Evolutionary conservation across 805 yeast species (phyloP).

Genomic region (Starmerella vitae): DNA sequence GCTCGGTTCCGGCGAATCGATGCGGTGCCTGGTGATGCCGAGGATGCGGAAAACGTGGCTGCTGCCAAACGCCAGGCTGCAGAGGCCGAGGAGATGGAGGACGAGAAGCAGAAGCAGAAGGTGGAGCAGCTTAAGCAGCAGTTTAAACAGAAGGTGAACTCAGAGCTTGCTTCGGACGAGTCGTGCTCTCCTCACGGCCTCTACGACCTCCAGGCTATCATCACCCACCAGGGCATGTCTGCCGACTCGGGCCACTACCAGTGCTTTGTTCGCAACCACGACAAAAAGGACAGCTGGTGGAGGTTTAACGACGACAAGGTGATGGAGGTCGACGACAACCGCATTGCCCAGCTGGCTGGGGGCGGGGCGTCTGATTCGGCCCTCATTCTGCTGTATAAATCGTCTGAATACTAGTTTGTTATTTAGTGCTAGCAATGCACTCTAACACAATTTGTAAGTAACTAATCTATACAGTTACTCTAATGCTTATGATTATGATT

Average conservation of each 20-base stretch:
- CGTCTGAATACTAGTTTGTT: slow-evolving; percentile 42
- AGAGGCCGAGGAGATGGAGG: slow-evolving; percentile 13
- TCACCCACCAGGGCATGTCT: slow-evolving; percentile 88
- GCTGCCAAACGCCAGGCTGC: slow-evolving; percentile 16
- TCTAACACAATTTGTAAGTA: too few relatives aligned
- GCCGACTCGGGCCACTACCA: slow-evolving; percentile 98
- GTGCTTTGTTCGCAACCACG: slow-evolving; percentile 61
- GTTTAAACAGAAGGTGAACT: slow-evolving; percentile 28
- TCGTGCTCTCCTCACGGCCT: slow-evolving; percentile 81
- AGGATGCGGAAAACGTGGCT: slow-evolving; percentile 24
- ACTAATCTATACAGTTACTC: slow-evolving; percentile 1
- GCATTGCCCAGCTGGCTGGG: slow-evolving; percentile 76
- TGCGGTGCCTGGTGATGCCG: slow-evolving; percentile 23
- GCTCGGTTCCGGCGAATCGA: slow-evolving; percentile 34
- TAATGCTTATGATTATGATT: too few relatives aligned
- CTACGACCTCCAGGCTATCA: slow-evolving; percentile 67
- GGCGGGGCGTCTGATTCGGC: slow-evolving; percentile 98
- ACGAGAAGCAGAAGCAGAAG: slow-evolving; percentile 14
- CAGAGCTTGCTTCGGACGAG: slow-evolving; percentile 29
- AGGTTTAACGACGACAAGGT: slow-evolving; percentile 90
- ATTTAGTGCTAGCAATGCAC: too few relatives aligned
- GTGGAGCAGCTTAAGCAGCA: slow-evolving; percentile 21
- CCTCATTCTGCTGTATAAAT: slow-evolving; percentile 71
- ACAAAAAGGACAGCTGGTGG: slow-evolving; percentile 70
- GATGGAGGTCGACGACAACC: slow-evolving; percentile 59